A percentile compares a stretch with the other conserved stretches of the same genome.
These are phyloP conservation scores for Linnemannia schmuckeri DNA, from an alignment of 192 early-diverging fungal species.

Conservation along the genomic window DNA sequence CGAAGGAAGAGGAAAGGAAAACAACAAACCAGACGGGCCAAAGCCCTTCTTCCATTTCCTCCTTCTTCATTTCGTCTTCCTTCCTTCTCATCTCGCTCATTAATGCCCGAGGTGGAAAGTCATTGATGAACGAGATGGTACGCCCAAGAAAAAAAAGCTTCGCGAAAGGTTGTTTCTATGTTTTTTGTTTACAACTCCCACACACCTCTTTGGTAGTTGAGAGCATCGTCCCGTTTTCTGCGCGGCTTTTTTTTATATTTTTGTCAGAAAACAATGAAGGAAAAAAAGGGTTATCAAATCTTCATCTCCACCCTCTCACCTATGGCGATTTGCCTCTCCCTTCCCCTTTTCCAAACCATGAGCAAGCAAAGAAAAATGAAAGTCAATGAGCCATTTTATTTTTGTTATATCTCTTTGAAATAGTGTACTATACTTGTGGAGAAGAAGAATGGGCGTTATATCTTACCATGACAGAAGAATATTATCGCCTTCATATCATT, in stretches of 20 bases:
- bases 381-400: not conserved
- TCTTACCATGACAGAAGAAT: not conserved
- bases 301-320: not conserved
- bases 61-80: not conserved
- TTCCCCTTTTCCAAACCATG: not conserved
- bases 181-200: not conserved
- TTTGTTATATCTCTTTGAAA: not conserved
- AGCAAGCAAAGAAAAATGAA: not conserved
- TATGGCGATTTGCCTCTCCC: not conserved
- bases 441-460: not conserved
- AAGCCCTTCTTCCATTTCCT: not conserved
- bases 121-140: not conserved
- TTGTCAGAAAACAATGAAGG: not conserved
- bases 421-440: not conserved
- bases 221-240: not conserved
- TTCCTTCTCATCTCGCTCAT: not conserved
- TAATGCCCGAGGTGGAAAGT: not conserved
- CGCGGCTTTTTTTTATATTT: not conserved
- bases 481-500: conserved; percentile 4
- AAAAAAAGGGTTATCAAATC: not conserved
- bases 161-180: not conserved
- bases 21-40: not conserved
- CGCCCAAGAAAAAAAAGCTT: not conserved
- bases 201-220: not conserved
- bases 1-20: not conserved